Evolutionary conservation across 192 early-diverging fungal genomes (phyloP), one percentile per base, ranked within the genome.

Genomic region (Podila minutissima): DNA sequence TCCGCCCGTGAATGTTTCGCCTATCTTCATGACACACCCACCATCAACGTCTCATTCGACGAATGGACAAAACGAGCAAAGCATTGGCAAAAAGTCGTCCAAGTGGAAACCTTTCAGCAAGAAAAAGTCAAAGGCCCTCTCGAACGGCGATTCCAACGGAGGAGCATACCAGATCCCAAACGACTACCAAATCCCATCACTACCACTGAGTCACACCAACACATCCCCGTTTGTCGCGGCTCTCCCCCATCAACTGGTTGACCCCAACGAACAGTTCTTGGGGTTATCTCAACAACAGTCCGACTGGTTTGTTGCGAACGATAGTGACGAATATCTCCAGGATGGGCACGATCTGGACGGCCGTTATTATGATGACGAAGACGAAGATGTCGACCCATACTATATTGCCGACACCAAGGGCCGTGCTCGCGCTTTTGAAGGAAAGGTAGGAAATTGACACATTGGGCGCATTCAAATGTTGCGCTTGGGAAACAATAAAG

Each of bases 111-210:
- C 76, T 1, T 72, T 81, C 41, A 66, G 70, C 1, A 81, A 81
- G 38, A 81, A 81, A 38, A 81, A 81, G 53, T 69, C 77, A 69
- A 81, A 81, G 48, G 69, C 71, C 5, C 65, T 81, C 58, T 73
- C 77, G 2, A 60, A 61, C 4, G 70, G 71, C n/a, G 70, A 68
- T 28, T 2, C 10, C 0, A 24, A 20, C 8, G 55, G 64, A 22
- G 69, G 57, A 6, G 63, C 75, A 11, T 76, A 59, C 13, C 50
- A 60, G 28, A 26, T 51, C 11, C 58, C 75, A 1, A 64, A 50
- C 17, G 70, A 53, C 49, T 53, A 61, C 28, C 67, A 76, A 24
- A 59, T 48, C 12, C 75, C 68, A 24, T n/a, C 63, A 37, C 22
- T 62, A 20, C 46, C 64, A 24, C 4, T 31, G n/a, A 55, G 17